Conservation (phyloP, 352 stramenopile species). For the Thraustochytrium sp. region DNA sequence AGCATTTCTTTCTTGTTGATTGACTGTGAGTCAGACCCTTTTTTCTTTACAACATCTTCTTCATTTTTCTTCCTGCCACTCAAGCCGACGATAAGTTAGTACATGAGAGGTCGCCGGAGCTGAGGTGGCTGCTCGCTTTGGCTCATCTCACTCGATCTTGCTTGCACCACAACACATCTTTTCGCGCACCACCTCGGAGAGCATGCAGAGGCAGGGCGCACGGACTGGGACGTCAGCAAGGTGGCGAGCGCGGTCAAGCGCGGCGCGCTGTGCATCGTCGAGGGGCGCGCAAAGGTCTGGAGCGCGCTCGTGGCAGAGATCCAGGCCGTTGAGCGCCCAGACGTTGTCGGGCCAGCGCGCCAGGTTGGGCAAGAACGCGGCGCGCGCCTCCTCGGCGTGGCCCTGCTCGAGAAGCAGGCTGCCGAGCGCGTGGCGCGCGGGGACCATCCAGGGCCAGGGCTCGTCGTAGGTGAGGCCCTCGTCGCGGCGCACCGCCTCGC, state of each 20-base stretch:
- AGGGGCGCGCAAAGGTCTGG: not conserved
- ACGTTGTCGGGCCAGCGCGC: not conserved
- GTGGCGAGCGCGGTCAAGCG: not conserved
- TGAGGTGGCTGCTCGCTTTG: too few species aligned
- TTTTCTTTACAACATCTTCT: too few species aligned
- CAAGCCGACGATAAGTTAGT: too few species aligned
- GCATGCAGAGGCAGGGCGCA: constrained; percentile 9
- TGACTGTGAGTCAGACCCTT: too few species aligned
- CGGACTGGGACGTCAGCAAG: not conserved
- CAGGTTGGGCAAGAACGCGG: constrained; percentile 58
- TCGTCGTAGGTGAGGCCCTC: constrained; percentile 63
- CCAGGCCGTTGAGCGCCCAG: constrained; percentile 7
- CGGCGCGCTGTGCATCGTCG: not conserved
- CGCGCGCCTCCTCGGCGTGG: constrained; percentile 57
- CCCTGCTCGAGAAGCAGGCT: constrained; percentile 63
- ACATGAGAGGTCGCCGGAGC: too few species aligned
- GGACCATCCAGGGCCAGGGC: constrained; percentile 69
- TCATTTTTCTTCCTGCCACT: too few species aligned
- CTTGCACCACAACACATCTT: too few species aligned
- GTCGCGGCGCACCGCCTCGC: constrained; percentile 58
- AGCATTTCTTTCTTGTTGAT: too few species aligned
- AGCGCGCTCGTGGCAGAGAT: not conserved
- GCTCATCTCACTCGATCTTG: too few species aligned
- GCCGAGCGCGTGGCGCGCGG: constrained; percentile 62
- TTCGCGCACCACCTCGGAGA: too few species aligned